Evolutionary conservation across 345 rosid genomes (phyloP), one percentile per base, ranked within the genome.

Genomic region (Capsella bursapastoris): DNA sequence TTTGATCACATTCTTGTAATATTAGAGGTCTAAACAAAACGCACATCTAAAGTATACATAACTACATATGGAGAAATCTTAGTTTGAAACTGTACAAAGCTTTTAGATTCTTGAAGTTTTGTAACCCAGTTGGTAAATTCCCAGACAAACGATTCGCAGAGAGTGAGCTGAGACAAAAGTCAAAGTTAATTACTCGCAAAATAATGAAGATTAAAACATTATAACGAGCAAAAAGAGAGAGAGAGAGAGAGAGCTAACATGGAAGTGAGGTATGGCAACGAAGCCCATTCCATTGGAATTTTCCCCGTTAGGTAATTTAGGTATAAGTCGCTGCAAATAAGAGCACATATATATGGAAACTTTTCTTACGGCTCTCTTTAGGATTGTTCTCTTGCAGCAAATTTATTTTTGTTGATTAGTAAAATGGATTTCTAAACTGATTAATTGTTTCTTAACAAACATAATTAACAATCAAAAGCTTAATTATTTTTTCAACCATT

Each of bases 271-370:
- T 57, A 0, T 27, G 10, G 72, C 73, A 81, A 2, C 8, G 81
- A 71, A 44, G 84, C 84, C 91, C 86, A 87, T 66, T 84, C 85
- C 34, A 5, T 52, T 38, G 91, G 89, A 2, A 87, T 76, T 5
- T 83, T 58, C 15, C 89, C 89, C 62, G 43, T 73, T 1, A 87
- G 74, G 65, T 71, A 84, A 68, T 85, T 85, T 69, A 70, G 79
- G 44, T 55, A 64, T 3, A 64, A 64, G 10, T 64, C 31, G 0
- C 69, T 64, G 44, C 69, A 64, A 32, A 47, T 0, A 45, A 15
- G 55, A 43, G 2, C 37, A 15, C 6, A 16, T 16, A 18, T 18
- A 16, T 2, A 15, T 57, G 15, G 25, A 44, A 44, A 43, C 4
- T 16, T n/a, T 43, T 15, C 38, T 53, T 43, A 37, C 22, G 25